phyloP scores from a whole-genome alignment of 2,329 filamentous ascomycete genomes.

The Aschersonia sp. region DNA sequence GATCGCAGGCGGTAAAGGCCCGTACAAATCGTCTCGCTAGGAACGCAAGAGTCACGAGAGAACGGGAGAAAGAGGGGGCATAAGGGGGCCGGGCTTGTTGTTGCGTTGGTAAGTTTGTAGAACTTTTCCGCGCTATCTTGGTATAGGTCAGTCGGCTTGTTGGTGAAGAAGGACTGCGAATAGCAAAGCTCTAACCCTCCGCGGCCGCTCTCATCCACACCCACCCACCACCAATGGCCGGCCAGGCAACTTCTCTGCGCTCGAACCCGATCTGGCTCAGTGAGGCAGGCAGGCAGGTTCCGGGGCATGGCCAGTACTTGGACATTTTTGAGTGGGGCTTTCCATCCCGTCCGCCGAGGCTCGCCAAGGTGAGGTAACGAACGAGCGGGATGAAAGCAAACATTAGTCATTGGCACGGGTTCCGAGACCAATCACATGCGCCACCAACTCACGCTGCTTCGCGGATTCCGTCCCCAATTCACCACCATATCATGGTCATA shows the following conservation, averaged over 20 bases:
- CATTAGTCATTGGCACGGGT: no score
- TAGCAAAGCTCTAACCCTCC: no score
- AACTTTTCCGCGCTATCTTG: no score
- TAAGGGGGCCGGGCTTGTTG: no score
- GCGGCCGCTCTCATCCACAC: no score
- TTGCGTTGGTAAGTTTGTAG: no score
- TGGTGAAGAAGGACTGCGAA: no score
- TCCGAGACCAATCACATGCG: not conserved
- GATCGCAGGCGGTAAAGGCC: conserved; percentile 5
- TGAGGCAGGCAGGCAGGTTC: not conserved
- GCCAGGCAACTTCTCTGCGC: not conserved
- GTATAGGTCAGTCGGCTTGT: no score
- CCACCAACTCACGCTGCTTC: not conserved
- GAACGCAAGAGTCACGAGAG: no score
- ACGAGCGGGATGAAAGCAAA: not conserved
- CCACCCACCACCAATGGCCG: no score
- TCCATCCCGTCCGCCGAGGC: not conserved
- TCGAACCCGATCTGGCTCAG: not conserved
- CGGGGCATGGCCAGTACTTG: conserved; percentile 17
- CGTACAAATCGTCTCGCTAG: no score
- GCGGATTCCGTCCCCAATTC: not conserved
- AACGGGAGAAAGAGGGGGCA: no score
- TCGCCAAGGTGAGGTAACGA: not conserved
- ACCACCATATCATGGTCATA: not conserved
- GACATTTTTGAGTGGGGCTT: conserved; percentile 14